These are phyloP conservation scores for Inosperma sp. DNA, from an alignment of 768 basidiomycete species.

Conservation along the genomic window DNA sequence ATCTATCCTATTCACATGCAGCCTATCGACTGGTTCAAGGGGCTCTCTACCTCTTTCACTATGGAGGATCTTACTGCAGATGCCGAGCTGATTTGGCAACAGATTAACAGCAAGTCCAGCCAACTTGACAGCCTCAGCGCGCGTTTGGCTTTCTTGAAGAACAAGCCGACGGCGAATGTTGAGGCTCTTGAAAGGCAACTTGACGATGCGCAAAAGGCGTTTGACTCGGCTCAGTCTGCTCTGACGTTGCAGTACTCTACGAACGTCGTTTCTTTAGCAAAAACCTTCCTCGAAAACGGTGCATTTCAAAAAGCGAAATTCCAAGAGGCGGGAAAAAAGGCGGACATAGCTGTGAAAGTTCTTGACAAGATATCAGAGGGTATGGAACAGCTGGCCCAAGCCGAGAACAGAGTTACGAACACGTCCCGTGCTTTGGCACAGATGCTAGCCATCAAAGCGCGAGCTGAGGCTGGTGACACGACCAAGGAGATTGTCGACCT, in stretches of 20 bases:
- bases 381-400: slow-evolving; percentile 2
- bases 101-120: slow-evolving; percentile 22
- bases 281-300: slow-evolving; percentile 18
- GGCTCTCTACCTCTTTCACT: slow-evolving; percentile 25
- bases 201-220: slow-evolving; percentile 15
- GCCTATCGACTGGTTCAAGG: slow-evolving; percentile 27
- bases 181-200: slow-evolving; percentile 17
- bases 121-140: slow-evolving; percentile 24
- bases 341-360: background rate
- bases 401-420: slow-evolving; percentile 7
- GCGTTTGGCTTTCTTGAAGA: slow-evolving; percentile 17
- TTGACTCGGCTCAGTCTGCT: slow-evolving; percentile 16
- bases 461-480: slow-evolving; percentile 20
- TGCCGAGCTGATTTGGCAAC: slow-evolving; percentile 21
- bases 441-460: slow-evolving; percentile 15
- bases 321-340: background rate
- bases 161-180: slow-evolving; percentile 16
- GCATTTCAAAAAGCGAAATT: slow-evolving; percentile 12
- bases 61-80: slow-evolving; percentile 26
- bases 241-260: slow-evolving; percentile 18
- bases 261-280: slow-evolving; percentile 23
- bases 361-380: background rate
- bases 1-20: slow-evolving; percentile 26
- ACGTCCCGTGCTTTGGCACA: slow-evolving; percentile 18
- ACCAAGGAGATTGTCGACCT: slow-evolving; percentile 16